phyloP scores from a whole-genome alignment of 805 yeast genomes.

The Zygotorulaspora florentina region DNA sequence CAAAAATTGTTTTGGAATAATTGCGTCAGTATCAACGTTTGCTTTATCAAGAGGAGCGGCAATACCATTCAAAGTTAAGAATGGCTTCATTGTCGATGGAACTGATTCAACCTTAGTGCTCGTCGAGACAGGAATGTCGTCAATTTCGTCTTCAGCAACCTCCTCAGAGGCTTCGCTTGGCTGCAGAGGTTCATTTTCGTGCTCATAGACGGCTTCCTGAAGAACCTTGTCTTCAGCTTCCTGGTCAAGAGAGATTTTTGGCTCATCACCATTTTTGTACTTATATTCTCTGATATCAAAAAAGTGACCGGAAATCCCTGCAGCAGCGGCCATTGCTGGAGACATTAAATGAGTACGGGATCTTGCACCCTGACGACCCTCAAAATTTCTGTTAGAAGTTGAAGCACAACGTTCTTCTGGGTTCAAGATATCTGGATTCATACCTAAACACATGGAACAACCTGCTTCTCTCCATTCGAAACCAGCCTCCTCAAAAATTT shows the following conservation, averaged over 20 bases:
- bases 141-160: conserved; percentile 49
- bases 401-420: conserved; percentile 99
- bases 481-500: conserved; percentile 86
- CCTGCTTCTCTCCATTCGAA: conserved; percentile 99
- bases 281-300: conserved; percentile 83
- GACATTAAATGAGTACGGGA: conserved; percentile 97
- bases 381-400: conserved; percentile 97
- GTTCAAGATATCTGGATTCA: conserved; percentile 95
- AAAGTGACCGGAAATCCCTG: conserved; percentile 87
- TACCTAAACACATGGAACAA: conserved; percentile 98
- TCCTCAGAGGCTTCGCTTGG: conserved; percentile 48
- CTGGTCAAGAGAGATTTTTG: conserved; percentile 47
- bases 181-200: conserved; percentile 60
- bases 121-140: conserved; percentile 58
- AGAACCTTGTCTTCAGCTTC: conserved; percentile 49
- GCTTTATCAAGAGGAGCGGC: conserved; percentile 95
- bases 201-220: conserved; percentile 67
- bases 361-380: conserved; percentile 97
- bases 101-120: conserved; percentile 34
- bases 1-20: conserved; percentile 96
- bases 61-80: conserved; percentile 70
- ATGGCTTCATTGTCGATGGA: conserved; percentile 65
- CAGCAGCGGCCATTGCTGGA: conserved; percentile 99
- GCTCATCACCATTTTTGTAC: conserved; percentile 55
- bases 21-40: conserved; percentile 97